Evolutionary conservation across 352 stramenopile species (phyloP).

Genomic region (Halophytophthora polymorphica): DNA sequence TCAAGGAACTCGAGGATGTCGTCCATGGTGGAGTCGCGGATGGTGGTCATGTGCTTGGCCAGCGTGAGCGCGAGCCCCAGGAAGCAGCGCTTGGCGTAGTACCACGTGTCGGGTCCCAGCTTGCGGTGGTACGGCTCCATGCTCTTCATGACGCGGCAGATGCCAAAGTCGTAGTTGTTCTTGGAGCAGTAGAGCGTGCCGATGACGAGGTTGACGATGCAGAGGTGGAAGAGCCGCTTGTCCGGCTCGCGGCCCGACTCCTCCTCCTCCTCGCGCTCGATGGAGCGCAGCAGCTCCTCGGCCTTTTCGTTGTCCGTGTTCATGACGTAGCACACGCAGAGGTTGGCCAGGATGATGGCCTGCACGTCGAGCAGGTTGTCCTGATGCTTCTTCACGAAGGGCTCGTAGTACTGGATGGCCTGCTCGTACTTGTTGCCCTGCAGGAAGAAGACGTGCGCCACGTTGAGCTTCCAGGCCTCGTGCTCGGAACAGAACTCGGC

Average conservation of each 20-base stretch:
- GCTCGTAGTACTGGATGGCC: conserved; percentile 94
- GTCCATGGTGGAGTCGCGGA: conserved; percentile 93
- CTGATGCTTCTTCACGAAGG: conserved; percentile 92
- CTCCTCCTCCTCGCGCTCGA: conserved; percentile 94
- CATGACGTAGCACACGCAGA: conserved; percentile 98
- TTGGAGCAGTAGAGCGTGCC: conserved; percentile 98
- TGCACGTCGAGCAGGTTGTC: conserved; percentile 92
- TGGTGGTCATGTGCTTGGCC: conserved; percentile 94
- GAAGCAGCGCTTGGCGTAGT: conserved; percentile 95
- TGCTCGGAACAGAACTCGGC: conserved; percentile 95
- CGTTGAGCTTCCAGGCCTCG: conserved; percentile 95
- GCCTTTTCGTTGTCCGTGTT: conserved; percentile 96
- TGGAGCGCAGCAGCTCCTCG: conserved; percentile 93
- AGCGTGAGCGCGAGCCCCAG: conserved; percentile 91
- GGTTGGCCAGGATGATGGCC: conserved; percentile 95
- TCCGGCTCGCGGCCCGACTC: conserved; percentile 86
- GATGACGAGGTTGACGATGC: conserved; percentile 97
- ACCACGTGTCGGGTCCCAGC: conserved; percentile 94
- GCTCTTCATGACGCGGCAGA: conserved; percentile 93
- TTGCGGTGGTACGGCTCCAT: conserved; percentile 97
- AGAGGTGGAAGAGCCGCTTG: conserved; percentile 92
- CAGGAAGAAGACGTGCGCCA: conserved; percentile 95
- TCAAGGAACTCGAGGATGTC: conserved; percentile 94
- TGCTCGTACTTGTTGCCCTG: conserved; percentile 90
- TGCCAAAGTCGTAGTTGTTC: conserved; percentile 97